A percentile compares a stretch with the other conserved stretches of the same genome.
phyloP scores from a whole-genome alignment of 768 basidiomycete species.

The Lyophyllum semitale region DNA sequence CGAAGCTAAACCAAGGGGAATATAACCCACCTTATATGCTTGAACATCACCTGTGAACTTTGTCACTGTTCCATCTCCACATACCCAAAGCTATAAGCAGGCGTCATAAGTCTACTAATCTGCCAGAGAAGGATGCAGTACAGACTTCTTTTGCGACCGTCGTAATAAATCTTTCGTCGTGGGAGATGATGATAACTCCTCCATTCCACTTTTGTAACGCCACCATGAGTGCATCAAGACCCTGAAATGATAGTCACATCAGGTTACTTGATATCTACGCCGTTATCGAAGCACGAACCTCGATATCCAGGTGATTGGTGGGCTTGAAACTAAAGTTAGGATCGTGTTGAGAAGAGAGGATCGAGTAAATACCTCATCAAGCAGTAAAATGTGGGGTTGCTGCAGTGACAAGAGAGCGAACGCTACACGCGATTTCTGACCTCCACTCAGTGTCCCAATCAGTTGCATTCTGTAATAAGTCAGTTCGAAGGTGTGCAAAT shows the following conservation, averaged over 20 bases:
- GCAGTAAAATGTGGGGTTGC: conserved; percentile 86
- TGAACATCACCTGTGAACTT: conserved; percentile 92
- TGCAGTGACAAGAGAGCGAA: conserved; percentile 87
- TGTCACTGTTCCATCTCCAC: conserved; percentile 75
- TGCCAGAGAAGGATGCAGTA: neutral
- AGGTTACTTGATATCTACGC: neutral
- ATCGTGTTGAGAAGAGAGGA: neutral
- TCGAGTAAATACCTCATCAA: conserved; percentile 86
- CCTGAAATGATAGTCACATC: conserved; percentile 42
- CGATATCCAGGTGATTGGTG: conserved; percentile 95
- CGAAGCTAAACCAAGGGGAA: neutral
- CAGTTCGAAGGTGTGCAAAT: neutral
- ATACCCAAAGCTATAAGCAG: conserved; percentile 81
- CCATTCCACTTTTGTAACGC: conserved; percentile 84
- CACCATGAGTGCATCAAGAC: conserved; percentile 92
- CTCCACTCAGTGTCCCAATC: conserved; percentile 92
- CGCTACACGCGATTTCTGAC: conserved; percentile 95
- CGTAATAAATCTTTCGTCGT: conserved; percentile 95
- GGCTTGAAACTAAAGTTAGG: conserved; percentile 51
- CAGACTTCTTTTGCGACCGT: conserved; percentile 82
- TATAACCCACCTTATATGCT: conserved; percentile 74
- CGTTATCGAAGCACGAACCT: conserved; percentile 42
- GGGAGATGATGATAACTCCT: conserved; percentile 90
- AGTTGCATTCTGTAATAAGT: conserved; percentile 61
- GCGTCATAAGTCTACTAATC: neutral